Conservation (phyloP, 2,329 filamentous ascomycete species). For the Aspergillus neoniger region DNA sequence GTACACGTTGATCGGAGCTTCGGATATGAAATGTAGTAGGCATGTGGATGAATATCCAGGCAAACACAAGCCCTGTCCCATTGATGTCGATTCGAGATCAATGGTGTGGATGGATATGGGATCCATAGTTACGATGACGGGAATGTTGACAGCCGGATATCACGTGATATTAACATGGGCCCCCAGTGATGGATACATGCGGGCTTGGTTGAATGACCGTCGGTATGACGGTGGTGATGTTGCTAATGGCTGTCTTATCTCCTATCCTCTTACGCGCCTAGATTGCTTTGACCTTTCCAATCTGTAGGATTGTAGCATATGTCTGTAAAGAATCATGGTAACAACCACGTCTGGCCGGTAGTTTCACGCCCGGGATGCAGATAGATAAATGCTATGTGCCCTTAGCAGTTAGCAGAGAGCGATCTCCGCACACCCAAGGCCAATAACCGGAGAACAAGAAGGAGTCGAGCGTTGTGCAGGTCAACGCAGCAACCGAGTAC, state of each 20-base stretch:
- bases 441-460: neutral
- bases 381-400: neutral
- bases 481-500: neutral
- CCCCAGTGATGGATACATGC: neutral
- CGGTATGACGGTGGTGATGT: too few species aligned
- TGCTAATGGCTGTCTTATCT: too few species aligned
- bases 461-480: neutral
- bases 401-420: neutral
- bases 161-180: neutral
- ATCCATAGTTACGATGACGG: neutral
- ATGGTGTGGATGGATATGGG: neutral
- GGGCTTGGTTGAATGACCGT: neutral
- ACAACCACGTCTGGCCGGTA: neutral
- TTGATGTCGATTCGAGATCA: neutral
- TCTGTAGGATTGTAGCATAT: neutral
- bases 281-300: neutral
- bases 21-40: too few species aligned
- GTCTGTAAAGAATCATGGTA: neutral
- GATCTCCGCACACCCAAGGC: neutral
- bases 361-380: neutral
- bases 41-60: too few species aligned
- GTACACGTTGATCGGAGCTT: neutral
- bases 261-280: neutral
- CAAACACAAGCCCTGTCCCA: too few species aligned
- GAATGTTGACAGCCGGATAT: neutral